Percentiles rank a stretch among this genome's conserved stretches.
Conservation (phyloP, 768 basidiomycete genomes). For the Russula olivacea region DNA sequence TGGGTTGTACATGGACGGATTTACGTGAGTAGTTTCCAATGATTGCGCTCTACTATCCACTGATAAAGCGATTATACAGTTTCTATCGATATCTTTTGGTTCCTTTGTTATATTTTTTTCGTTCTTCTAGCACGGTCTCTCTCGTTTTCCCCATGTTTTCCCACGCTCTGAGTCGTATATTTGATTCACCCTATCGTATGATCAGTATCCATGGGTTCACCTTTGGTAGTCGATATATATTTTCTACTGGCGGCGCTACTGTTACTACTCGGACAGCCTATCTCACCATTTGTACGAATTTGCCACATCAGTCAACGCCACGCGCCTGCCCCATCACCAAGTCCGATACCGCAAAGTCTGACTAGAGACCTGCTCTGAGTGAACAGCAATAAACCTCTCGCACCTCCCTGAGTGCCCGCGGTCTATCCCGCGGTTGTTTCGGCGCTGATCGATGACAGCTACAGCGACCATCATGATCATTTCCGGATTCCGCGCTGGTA, state of each 20-base stretch:
- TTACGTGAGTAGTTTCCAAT: conserved; percentile 10
- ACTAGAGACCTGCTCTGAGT: not conserved
- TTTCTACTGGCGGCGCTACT: not conserved
- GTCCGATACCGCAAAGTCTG: not conserved
- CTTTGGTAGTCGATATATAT: conserved; percentile 14
- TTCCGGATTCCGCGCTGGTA: not conserved
- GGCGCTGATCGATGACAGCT: conserved; percentile 12
- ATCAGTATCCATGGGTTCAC: conserved; percentile 2
- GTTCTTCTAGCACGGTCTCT: not conserved
- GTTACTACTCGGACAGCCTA: not conserved
- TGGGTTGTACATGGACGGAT: not conserved
- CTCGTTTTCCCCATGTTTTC: conserved; percentile 3
- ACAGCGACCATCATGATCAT: not conserved
- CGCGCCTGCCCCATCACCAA: conserved; percentile 1
- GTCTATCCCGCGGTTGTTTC: not conserved
- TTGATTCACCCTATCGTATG: conserved; percentile 5
- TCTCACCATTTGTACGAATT: conserved; percentile 5
- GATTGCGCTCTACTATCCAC: not conserved
- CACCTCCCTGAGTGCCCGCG: not conserved
- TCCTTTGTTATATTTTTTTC: not conserved
- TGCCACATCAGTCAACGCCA: not conserved
- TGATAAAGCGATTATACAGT: not conserved
- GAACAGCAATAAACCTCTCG: not conserved
- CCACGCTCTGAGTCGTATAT: conserved; percentile 2
- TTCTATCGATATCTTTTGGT: conserved; percentile 5